A percentile compares a stretch with the other conserved stretches of the same genome.
Conservation (phyloP, 1,139 yeast genomes). For the Kurtzmaniella natalensis region DNA sequence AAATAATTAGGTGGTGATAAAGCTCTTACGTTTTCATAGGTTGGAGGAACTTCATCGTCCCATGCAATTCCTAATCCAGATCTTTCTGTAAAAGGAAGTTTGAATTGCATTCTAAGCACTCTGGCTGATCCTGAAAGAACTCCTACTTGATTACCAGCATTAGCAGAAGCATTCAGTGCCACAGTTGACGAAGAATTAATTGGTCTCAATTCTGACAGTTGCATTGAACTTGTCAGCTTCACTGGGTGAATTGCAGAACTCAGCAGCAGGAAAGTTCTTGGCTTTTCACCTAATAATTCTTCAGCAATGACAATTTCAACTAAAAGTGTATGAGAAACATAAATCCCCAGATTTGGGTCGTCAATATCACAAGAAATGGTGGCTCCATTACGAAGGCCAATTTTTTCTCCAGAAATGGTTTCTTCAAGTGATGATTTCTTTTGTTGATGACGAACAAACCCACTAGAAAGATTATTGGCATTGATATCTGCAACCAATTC, state of each 20-base stretch:
- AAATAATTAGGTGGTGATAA: constrained; percentile 82
- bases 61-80: constrained; percentile 96
- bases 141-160: constrained; percentile 41
- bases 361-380: constrained; percentile 76
- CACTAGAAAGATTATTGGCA: constrained; percentile 55
- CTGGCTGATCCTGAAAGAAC: constrained; percentile 94
- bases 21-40: constrained; percentile 77
- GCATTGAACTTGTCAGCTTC: constrained; percentile 11
- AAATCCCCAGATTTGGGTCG: constrained; percentile 77
- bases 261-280: neutral
- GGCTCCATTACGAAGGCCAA: constrained; percentile 40
- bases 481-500: constrained; percentile 71
- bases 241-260: constrained; percentile 9
- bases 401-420: constrained; percentile 22
- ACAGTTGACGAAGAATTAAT: constrained; percentile 5
- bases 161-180: constrained; percentile 2
- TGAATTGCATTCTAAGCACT: constrained; percentile 91
- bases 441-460: constrained; percentile 30
- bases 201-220: constrained; percentile 3
- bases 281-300: constrained; percentile 44
- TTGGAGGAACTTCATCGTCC: constrained; percentile 99
- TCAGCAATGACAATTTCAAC: constrained; percentile 94
- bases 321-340: constrained; percentile 68
- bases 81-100: constrained; percentile 73
- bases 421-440: constrained; percentile 23